Conservation (phyloP, 495 filamentous ascomycete genomes). For the Neurospora sp. region DNA sequence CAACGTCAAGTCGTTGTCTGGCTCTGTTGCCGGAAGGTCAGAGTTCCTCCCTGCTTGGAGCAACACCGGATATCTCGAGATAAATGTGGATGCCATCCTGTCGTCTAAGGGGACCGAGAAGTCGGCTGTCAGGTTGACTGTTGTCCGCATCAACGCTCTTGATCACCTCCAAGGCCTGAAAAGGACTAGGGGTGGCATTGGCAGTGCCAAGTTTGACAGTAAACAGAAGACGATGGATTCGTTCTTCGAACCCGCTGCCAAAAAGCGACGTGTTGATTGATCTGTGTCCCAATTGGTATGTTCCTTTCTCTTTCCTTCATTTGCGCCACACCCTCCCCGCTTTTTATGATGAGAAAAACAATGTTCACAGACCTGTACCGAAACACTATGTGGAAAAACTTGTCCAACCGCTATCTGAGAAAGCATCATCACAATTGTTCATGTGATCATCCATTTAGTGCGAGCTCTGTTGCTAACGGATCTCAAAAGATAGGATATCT, state of each 20-base stretch:
- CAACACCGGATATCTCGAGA: conserved; percentile 34
- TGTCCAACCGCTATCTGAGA: conserved; percentile 78
- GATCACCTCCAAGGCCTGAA: conserved; percentile 63
- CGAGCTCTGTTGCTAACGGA: conserved; percentile 15
- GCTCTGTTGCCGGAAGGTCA: not conserved
- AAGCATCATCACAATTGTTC: conserved; percentile 7
- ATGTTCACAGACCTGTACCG: conserved; percentile 78
- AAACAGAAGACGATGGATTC: conserved; percentile 62
- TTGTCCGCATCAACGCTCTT: conserved; percentile 51
- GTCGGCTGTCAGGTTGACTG: conserved; percentile 16
- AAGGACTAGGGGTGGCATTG: conserved; percentile 67
- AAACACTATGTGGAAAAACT: conserved; percentile 51
- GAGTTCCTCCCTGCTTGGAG: conserved; percentile 26
- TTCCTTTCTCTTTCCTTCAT: conserved; percentile 14
- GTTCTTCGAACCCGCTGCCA: conserved; percentile 51
- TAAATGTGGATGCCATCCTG: not conserved
- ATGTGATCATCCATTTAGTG: conserved; percentile 1
- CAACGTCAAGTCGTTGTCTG: not conserved
- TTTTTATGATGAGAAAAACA: conserved; percentile 53
- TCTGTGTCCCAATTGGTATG: conserved; percentile 19
- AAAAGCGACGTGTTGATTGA: conserved; percentile 33
- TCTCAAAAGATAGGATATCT: not conserved
- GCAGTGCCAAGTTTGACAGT: conserved; percentile 61
- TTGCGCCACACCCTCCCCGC: not conserved
- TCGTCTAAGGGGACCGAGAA: not conserved